Conservation (phyloP, 2,329 filamentous ascomycete genomes). For the Graphilbum ipis-grandicollis region DNA sequence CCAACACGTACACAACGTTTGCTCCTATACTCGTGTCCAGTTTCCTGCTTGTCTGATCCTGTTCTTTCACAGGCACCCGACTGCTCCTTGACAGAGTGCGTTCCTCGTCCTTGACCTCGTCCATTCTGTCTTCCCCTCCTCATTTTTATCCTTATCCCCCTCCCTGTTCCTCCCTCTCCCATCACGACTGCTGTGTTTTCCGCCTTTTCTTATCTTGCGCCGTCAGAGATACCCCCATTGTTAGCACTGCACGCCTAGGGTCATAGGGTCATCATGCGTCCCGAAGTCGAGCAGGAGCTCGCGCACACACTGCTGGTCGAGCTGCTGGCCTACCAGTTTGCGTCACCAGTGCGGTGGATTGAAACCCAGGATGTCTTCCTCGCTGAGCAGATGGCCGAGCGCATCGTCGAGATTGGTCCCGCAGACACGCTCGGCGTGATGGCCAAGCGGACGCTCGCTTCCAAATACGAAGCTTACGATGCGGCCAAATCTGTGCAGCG, state of each 20-base stretch:
- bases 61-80: no score
- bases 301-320: constrained; percentile 96
- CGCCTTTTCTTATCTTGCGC: no score
- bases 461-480: constrained; percentile 98
- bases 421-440: constrained; percentile 94
- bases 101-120: no score
- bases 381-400: constrained; percentile 85
- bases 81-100: no score
- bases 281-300: constrained; percentile 98
- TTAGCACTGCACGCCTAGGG: no score
- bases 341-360: constrained; percentile 97
- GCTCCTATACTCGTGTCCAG: no score
- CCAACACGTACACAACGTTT: constrained; percentile 2
- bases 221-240: no score
- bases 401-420: constrained; percentile 93
- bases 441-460: constrained; percentile 87
- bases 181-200: no score
- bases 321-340: constrained; percentile 97
- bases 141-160: not conserved
- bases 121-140: no score
- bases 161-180: no score
- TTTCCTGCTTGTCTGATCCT: no score
- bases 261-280: constrained; percentile 64
- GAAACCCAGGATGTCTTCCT: constrained; percentile 99
- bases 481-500: constrained; percentile 90